Conservation (phyloP, 192 early-diverging fungal species). For the Chytriomyces sp. region DNA sequence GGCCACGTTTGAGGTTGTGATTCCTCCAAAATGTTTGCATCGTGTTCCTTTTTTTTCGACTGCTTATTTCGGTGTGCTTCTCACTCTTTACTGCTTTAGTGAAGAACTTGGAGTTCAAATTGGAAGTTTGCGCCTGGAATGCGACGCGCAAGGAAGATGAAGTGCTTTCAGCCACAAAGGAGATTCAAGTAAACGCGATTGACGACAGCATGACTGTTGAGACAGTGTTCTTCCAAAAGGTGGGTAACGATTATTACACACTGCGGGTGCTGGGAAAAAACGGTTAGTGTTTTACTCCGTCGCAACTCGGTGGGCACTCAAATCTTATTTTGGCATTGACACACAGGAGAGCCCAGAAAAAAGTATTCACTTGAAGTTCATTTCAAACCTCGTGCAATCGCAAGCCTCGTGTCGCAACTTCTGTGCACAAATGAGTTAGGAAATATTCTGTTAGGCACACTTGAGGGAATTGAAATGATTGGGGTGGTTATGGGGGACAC, state of each 20-base stretch:
- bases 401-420: not conserved
- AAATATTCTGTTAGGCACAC: not conserved
- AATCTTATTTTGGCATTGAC: not conserved
- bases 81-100: conserved; percentile 1
- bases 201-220: conserved; percentile 16
- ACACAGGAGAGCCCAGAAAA: conserved; percentile 18
- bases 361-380: not conserved
- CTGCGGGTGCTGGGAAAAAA: conserved; percentile 4
- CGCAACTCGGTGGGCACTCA: too few species aligned
- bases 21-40: conserved; percentile 3
- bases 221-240: conserved; percentile 1
- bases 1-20: not conserved
- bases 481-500: conserved; percentile 11
- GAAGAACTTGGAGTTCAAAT: not conserved
- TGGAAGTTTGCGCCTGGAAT: not conserved
- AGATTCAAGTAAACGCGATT: conserved; percentile 5
- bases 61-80: not conserved
- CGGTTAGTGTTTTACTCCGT: not conserved
- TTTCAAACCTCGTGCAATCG: conserved; percentile 1
- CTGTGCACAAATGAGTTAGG: not conserved
- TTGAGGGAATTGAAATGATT: not conserved
- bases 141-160: conserved; percentile 6
- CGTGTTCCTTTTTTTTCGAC: not conserved
- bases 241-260: not conserved
- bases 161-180: not conserved